A percentile compares a stretch with the other conserved stretches of the same genome.
These are phyloP conservation scores for Lathyrus sativus DNA, from an alignment of 306 rosid genomes.

Conservation along the genomic window DNA sequence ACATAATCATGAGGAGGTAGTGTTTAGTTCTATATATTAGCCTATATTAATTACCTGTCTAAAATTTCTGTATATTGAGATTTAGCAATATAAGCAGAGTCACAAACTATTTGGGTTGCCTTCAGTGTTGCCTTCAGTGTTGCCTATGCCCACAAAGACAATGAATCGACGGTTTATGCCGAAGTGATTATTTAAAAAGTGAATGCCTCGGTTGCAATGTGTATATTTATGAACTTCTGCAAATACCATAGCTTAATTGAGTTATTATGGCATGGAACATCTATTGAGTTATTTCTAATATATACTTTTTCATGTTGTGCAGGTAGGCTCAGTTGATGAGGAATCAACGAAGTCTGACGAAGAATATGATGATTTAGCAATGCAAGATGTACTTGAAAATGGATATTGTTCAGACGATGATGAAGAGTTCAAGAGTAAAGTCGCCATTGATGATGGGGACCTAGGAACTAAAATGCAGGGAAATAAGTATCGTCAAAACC, in stretches of 20 bases:
- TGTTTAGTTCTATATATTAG: not conserved
- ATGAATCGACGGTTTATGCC: slow-evolving; percentile 33
- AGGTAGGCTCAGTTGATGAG: slow-evolving; percentile 95
- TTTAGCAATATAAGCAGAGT: not conserved
- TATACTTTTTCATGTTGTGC: slow-evolving; percentile 31
- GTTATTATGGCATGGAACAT: slow-evolving; percentile 8
- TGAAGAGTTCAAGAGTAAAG: slow-evolving; percentile 47
- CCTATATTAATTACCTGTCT: not conserved
- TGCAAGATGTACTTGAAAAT: slow-evolving; percentile 61
- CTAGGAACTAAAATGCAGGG: slow-evolving; percentile 39
- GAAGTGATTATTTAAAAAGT: slow-evolving; percentile 2
- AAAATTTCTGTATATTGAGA: slow-evolving; percentile 12
- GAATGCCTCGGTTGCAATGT: slow-evolving; percentile 2
- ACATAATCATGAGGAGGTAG: slow-evolving; percentile 75
- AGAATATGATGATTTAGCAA: slow-evolving; percentile 91
- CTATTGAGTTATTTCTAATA: not conserved
- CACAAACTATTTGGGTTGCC: slow-evolving; percentile 3
- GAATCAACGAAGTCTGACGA: slow-evolving; percentile 94
- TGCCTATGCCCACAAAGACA: slow-evolving; percentile 17
- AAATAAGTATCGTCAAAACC: slow-evolving; percentile 54
- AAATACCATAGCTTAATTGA: not conserved
- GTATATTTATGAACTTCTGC: not conserved
- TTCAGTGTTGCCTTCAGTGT: slow-evolving; percentile 13
- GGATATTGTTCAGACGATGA: slow-evolving; percentile 65
- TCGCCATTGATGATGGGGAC: slow-evolving; percentile 31